phyloP scores from a whole-genome alignment of 2,329 filamentous ascomycete species.

The Elsinoe fawcettii region DNA sequence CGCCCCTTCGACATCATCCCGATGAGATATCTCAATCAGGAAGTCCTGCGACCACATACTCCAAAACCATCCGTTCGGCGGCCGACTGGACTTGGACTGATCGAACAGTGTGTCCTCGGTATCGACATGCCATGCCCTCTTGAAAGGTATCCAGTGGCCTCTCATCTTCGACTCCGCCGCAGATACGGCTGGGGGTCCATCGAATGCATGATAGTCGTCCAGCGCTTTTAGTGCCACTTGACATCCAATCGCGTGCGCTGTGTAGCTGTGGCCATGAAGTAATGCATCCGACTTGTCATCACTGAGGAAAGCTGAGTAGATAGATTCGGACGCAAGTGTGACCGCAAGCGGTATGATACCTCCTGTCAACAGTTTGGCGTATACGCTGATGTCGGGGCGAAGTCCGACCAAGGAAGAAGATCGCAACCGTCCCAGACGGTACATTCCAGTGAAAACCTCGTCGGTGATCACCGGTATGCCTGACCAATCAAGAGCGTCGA shows the following conservation, averaged over 20 bases:
- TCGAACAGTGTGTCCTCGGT: neutral
- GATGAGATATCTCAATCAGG: slow-evolving; percentile 51
- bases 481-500: slow-evolving; percentile 46
- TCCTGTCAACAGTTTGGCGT: slow-evolving; percentile 78
- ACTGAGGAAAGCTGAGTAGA: slow-evolving; percentile 65
- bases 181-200: slow-evolving; percentile 21
- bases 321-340: slow-evolving; percentile 64
- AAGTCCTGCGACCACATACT: slow-evolving; percentile 62
- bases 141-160: slow-evolving; percentile 52
- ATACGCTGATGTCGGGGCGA: slow-evolving; percentile 67
- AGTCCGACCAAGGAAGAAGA: slow-evolving; percentile 61
- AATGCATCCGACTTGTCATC: slow-evolving; percentile 70
- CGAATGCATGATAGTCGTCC: slow-evolving; percentile 40
- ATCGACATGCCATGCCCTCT: slow-evolving; percentile 39
- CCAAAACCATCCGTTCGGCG: no score
- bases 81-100: slow-evolving; percentile 21
- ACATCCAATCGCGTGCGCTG: slow-evolving; percentile 73
- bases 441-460: slow-evolving; percentile 80
- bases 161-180: slow-evolving; percentile 43
- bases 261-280: slow-evolving; percentile 81
- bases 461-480: slow-evolving; percentile 76
- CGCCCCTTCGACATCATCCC: slow-evolving; percentile 51
- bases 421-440: slow-evolving; percentile 67
- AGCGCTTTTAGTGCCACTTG: slow-evolving; percentile 66
- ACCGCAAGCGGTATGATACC: slow-evolving; percentile 69